These are phyloP conservation scores for Vicia villosa DNA, from an alignment of 306 rosid species.

Conservation along the genomic window DNA sequence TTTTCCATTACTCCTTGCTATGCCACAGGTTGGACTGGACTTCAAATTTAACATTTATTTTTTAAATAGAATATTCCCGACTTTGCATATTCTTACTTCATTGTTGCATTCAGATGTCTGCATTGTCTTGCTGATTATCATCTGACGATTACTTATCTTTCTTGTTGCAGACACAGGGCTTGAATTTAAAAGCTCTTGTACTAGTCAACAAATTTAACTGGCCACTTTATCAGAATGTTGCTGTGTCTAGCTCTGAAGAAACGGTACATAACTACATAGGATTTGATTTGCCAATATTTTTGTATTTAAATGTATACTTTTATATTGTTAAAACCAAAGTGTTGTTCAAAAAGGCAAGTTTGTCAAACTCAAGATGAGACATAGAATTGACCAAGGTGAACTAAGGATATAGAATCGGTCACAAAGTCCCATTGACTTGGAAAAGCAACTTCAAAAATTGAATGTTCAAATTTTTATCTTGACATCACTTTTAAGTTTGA, in stretches of 20 bases:
- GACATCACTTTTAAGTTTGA: conserved; percentile 9
- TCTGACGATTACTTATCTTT: conserved; percentile 25
- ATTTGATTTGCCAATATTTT: conserved; percentile 20
- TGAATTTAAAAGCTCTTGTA: conserved; percentile 73
- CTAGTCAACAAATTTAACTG: conserved; percentile 64
- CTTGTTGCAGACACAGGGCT: conserved; percentile 58
- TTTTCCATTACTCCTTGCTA: conserved; percentile 73
- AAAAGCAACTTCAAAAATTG: conserved; percentile 4
- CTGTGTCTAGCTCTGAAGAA: conserved; percentile 42
- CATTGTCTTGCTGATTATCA: conserved; percentile 27
- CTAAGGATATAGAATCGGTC: conserved; percentile 15
- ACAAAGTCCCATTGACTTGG: conserved; percentile 2
- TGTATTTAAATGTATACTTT: conserved; percentile 6
- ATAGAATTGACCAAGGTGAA: conserved; percentile 10
- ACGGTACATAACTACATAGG: conserved; percentile 46
- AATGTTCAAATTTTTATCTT: not conserved
- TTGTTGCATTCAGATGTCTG: conserved; percentile 13
- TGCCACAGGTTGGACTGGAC: conserved; percentile 67
- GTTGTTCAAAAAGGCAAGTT: not conserved
- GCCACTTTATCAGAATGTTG: conserved; percentile 70
- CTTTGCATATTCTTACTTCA: not conserved
- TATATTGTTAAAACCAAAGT: conserved; percentile 6
- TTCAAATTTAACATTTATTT: conserved; percentile 6
- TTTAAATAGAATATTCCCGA: not conserved
- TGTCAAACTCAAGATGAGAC: conserved; percentile 20